Evolutionary conservation across 2,329 filamentous ascomycete species (phyloP).

Genomic region (Paradendryphiella salina): DNA sequence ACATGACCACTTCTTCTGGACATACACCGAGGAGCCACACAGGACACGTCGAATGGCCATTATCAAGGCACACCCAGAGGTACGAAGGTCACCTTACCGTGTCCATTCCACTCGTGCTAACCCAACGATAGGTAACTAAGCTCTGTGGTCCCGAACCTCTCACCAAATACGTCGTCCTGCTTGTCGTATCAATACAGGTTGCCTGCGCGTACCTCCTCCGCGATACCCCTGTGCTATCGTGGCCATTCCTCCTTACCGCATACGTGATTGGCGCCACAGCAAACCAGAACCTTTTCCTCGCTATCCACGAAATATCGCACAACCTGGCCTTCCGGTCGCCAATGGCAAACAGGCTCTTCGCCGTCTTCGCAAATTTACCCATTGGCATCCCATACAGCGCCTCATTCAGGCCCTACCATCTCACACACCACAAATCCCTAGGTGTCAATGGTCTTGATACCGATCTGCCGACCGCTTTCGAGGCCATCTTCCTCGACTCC

Average conservation of each 20-base stretch:
- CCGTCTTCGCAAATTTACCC: slow-evolving; percentile 91
- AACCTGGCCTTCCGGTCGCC: slow-evolving; percentile 89
- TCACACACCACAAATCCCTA: slow-evolving; percentile 98
- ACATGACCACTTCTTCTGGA: slow-evolving; percentile 85
- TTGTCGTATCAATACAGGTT: slow-evolving; percentile 82
- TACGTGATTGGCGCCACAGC: slow-evolving; percentile 92
- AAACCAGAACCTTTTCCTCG: slow-evolving; percentile 98
- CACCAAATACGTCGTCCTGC: slow-evolving; percentile 88
- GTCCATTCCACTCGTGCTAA: not conserved
- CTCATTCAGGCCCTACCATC: slow-evolving; percentile 95
- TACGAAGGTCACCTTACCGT: slow-evolving; percentile 43
- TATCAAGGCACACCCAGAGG: slow-evolving; percentile 97
- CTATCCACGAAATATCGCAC: slow-evolving; percentile 98
- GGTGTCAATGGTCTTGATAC: slow-evolving; percentile 96
- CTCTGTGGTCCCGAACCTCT: slow-evolving; percentile 94
- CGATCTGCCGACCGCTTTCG: slow-evolving; percentile 87
- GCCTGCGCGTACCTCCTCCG: slow-evolving; percentile 75
- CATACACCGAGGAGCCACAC: slow-evolving; percentile 97
- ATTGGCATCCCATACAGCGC: slow-evolving; percentile 96
- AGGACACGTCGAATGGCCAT: slow-evolving; percentile 87
- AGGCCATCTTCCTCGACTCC: slow-evolving; percentile 91
- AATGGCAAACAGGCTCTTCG: slow-evolving; percentile 78
- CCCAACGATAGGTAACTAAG: slow-evolving; percentile 73
- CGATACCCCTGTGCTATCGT: slow-evolving; percentile 77
- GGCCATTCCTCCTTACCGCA: slow-evolving; percentile 80